phyloP scores from a whole-genome alignment of 345 rosid species.

The Arabidopsis suecica region DNA sequence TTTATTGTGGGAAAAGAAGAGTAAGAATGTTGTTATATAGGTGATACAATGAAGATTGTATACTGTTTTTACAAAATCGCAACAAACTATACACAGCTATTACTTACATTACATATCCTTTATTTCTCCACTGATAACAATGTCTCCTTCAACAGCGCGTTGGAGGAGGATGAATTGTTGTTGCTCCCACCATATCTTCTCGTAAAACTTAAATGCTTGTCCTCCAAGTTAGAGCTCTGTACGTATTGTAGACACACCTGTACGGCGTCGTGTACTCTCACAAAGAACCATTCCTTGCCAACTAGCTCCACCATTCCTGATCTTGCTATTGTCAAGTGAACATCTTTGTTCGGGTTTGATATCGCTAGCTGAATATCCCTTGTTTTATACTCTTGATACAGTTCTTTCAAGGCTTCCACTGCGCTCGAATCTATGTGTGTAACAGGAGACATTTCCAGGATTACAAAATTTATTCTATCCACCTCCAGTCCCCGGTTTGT shows the following conservation, averaged over 20 bases:
- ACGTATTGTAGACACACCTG: constrained; percentile 92
- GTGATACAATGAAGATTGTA: constrained; percentile 5
- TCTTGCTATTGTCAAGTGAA: constrained; percentile 74
- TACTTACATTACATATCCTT: constrained; percentile 28
- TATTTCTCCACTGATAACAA: constrained; percentile 48
- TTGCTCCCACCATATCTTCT: constrained; percentile 54
- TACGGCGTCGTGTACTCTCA: constrained; percentile 93
- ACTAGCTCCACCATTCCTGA: constrained; percentile 77
- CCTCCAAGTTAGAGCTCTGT: constrained; percentile 51
- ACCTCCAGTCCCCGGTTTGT: constrained; percentile 81
- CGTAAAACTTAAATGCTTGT: constrained; percentile 51
- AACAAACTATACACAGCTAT: constrained; percentile 35
- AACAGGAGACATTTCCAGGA: constrained; percentile 94
- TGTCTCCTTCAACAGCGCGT: constrained; percentile 64
- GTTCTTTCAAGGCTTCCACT: constrained; percentile 90
- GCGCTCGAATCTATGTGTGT: constrained; percentile 91
- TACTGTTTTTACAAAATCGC: constrained; percentile 24
- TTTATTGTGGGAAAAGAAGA: background rate
- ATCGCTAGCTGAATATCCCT: constrained; percentile 88
- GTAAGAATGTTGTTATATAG: constrained; percentile 5
- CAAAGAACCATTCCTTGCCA: constrained; percentile 95
- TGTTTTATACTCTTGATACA: constrained; percentile 85
- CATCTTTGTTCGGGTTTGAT: constrained; percentile 86
- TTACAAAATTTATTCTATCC: constrained; percentile 81
- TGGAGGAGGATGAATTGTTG: constrained; percentile 56